A percentile compares a stretch with the other conserved stretches of the same genome.
These are phyloP conservation scores for Suillus subalutaceus DNA, from an alignment of 768 basidiomycete species.

Conservation along the genomic window DNA sequence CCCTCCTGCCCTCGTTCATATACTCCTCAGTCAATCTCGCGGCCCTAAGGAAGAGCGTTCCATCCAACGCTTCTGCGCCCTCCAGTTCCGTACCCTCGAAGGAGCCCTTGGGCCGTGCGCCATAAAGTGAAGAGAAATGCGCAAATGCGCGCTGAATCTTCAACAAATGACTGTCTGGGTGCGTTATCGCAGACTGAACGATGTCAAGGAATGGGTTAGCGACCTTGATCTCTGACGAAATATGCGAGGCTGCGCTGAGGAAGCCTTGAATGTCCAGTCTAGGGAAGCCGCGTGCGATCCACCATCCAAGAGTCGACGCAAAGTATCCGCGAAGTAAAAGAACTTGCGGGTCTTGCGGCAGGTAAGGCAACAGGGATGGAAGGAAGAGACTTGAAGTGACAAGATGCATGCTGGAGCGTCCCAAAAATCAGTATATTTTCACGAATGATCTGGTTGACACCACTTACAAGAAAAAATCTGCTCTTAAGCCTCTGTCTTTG, in stretches of 20 bases:
- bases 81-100: slow-evolving; percentile 30
- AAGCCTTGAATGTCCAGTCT: slow-evolving; percentile 33
- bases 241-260: slow-evolving; percentile 23
- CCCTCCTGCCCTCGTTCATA: slow-evolving; percentile 27
- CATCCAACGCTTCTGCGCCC: slow-evolving; percentile 36
- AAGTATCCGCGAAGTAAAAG: slow-evolving; percentile 35
- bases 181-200: slow-evolving; percentile 39
- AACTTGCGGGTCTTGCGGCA: slow-evolving; percentile 23
- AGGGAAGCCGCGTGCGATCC: slow-evolving; percentile 34
- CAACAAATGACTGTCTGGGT: slow-evolving; percentile 37
- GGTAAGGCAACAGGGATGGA: slow-evolving; percentile 23
- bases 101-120: slow-evolving; percentile 26
- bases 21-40: slow-evolving; percentile 34
- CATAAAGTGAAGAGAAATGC: slow-evolving; percentile 33
- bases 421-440: not conserved
- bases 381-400: slow-evolving; percentile 36
- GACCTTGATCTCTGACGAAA: not conserved
- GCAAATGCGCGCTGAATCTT: slow-evolving; percentile 39
- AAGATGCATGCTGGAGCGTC: slow-evolving; percentile 27
- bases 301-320: slow-evolving; percentile 26
- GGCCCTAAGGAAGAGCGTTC: slow-evolving; percentile 37
- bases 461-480: slow-evolving; percentile 54
- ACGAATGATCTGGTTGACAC: not conserved
- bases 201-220: slow-evolving; percentile 46
- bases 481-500: slow-evolving; percentile 48